Evolutionary conservation across 2,329 filamentous ascomycete species (phyloP).

Genomic region (Fusarium secorum): DNA sequence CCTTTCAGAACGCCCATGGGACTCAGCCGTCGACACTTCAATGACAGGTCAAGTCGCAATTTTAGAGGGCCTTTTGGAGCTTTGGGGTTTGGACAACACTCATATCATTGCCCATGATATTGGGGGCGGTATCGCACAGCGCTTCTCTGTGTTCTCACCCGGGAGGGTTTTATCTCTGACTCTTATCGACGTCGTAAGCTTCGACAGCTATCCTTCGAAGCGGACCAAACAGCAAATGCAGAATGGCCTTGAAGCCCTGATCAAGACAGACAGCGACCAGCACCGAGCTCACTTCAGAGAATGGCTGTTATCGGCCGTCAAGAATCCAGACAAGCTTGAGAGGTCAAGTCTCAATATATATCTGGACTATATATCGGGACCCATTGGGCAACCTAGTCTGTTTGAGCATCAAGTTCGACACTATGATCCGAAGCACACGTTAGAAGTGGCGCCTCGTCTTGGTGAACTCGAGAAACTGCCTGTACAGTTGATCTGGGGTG

Average conservation of each 20-base stretch:
- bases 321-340: slow-evolving; percentile 24
- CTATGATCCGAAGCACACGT: slow-evolving; percentile 46
- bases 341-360: slow-evolving; percentile 38
- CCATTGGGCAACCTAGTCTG: slow-evolving; percentile 45
- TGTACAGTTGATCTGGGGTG: slow-evolving; percentile 45
- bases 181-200: slow-evolving; percentile 45
- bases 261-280: slow-evolving; percentile 27
- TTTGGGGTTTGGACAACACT: slow-evolving; percentile 39
- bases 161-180: slow-evolving; percentile 40
- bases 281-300: slow-evolving; percentile 42
- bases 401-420: slow-evolving; percentile 47
- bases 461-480: slow-evolving; percentile 37
- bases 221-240: slow-evolving; percentile 45
- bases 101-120: slow-evolving; percentile 46
- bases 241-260: slow-evolving; percentile 41
- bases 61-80: slow-evolving; percentile 37
- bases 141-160: slow-evolving; percentile 38
- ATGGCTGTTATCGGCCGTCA: slow-evolving; percentile 40
- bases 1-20: slow-evolving; percentile 45
- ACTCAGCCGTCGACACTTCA: slow-evolving; percentile 43
- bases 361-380: slow-evolving; percentile 45
- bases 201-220: slow-evolving; percentile 47
- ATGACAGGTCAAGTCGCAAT: slow-evolving; percentile 46
- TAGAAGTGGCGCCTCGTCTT: slow-evolving; percentile 41
- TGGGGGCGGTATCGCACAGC: slow-evolving; percentile 44